phyloP scores from a whole-genome alignment of 73 alveolate species.

The Paramecium sonneborni region DNA sequence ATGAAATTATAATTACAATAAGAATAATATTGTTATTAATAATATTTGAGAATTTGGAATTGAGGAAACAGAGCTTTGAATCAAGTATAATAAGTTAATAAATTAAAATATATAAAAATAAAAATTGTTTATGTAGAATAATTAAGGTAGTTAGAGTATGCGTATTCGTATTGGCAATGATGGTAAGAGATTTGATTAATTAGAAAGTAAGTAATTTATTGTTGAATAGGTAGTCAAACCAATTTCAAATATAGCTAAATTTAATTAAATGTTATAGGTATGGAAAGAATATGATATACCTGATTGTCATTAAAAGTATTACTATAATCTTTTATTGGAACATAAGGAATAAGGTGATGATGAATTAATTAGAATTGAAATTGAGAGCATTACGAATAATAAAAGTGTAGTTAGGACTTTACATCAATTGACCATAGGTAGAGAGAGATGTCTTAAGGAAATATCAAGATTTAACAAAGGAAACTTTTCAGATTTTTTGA shows the following conservation, averaged over 20 bases:
- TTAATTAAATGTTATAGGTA: not conserved
- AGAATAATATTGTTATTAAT: not conserved
- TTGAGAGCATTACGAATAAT: not conserved
- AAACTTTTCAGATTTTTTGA: not conserved
- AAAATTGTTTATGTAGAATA: not conserved
- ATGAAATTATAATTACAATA: not conserved
- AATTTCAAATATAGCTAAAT: not conserved
- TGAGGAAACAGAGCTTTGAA: not conserved
- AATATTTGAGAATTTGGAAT: not conserved
- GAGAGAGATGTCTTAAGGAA: not conserved
- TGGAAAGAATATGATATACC: not conserved
- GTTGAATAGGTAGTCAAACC: not conserved
- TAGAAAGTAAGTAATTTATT: not conserved
- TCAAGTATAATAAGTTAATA: not conserved
- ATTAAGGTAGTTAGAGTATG: not conserved
- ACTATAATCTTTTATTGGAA: not conserved
- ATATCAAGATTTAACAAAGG: not conserved
- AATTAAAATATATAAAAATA: not conserved
- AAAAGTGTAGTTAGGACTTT: not conserved
- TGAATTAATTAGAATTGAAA: not conserved
- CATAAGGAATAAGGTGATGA: not conserved
- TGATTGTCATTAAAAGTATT: not conserved
- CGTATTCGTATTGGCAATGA: not conserved
- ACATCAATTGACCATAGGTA: not conserved
- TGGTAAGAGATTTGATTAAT: not conserved